Conservation (phyloP, 805 yeast species). For the Kluyveromyces starmeri region DNA sequence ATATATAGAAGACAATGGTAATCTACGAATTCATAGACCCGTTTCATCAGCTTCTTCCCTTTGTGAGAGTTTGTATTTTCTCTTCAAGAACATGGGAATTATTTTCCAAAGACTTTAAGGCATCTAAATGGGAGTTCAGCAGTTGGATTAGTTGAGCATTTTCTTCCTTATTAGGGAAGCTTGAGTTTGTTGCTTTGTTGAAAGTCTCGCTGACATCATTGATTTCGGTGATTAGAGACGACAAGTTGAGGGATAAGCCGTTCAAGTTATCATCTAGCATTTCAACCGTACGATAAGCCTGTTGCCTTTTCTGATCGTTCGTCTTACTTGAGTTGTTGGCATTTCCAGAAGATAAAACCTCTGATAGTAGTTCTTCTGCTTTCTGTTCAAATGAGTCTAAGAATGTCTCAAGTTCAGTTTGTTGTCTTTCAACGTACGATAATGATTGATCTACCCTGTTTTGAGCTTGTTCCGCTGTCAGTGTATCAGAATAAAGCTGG, state of each 20-base stretch:
- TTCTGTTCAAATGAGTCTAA: conserved; percentile 67
- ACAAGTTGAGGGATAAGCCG: conserved; percentile 63
- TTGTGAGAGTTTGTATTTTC: conserved; percentile 39
- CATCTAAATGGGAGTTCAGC: conserved; percentile 81
- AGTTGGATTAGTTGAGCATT: conserved; percentile 65
- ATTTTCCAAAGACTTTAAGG: conserved; percentile 77
- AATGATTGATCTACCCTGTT: conserved; percentile 79
- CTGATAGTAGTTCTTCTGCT: conserved; percentile 30
- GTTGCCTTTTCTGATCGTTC: conserved; percentile 78
- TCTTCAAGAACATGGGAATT: conserved; percentile 60
- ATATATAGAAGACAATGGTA: no score
- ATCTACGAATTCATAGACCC: no score
- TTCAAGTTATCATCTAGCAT: conserved; percentile 74
- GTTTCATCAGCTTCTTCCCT: no score
- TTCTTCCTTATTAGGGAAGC: conserved; percentile 29
- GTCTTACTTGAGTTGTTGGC: conserved; percentile 15
- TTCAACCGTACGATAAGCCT: conserved; percentile 83
- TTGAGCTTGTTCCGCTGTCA: conserved; percentile 80
- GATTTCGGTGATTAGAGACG: conserved; percentile 70
- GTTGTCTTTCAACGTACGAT: conserved; percentile 81
- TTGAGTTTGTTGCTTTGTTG: conserved; percentile 45
- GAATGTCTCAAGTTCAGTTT: conserved; percentile 77
- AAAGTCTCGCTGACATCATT: conserved; percentile 76
- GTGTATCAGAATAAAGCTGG: conserved; percentile 65
- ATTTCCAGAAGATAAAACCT: conserved; percentile 27